phyloP scores from a whole-genome alignment of 257 asterid species.

The Perilla frutescens region DNA sequence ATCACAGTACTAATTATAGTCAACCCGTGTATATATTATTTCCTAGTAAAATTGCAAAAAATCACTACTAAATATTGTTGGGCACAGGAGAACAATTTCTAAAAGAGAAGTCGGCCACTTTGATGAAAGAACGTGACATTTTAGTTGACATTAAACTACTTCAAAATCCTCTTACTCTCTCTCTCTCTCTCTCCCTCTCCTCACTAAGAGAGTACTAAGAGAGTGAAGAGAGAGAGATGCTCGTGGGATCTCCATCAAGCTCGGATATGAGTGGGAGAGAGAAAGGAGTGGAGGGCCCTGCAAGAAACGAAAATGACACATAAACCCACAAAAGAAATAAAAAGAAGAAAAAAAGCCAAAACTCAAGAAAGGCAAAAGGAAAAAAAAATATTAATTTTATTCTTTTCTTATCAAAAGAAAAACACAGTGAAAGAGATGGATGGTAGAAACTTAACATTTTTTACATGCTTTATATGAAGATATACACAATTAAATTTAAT shows the following conservation, averaged over 20 bases:
- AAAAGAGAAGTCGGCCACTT: constrained; percentile 17
- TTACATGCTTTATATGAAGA: constrained; percentile 11
- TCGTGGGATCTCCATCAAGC: constrained; percentile 49
- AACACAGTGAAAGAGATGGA: constrained; percentile 16
- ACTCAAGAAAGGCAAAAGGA: neutral
- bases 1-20: too few relatives aligned
- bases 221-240: too few relatives aligned
- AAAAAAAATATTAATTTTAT: neutral
- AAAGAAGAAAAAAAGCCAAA: neutral
- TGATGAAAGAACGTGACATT: constrained; percentile 14
- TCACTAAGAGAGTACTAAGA: too few relatives aligned
- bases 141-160: constrained; percentile 16
- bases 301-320: constrained; percentile 30
- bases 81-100: neutral
- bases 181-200: too few relatives aligned
- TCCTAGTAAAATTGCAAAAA: neutral
- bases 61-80: neutral
- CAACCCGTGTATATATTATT: neutral
- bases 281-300: constrained; percentile 45
- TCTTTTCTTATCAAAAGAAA: neutral
- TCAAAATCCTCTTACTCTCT: too few relatives aligned
- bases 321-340: constrained; percentile 4
- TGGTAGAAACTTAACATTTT: constrained; percentile 5
- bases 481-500: neutral
- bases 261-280: constrained; percentile 53